Conservation (phyloP, 176 grass and related monocot species). For the Zoysia japonica region DNA sequence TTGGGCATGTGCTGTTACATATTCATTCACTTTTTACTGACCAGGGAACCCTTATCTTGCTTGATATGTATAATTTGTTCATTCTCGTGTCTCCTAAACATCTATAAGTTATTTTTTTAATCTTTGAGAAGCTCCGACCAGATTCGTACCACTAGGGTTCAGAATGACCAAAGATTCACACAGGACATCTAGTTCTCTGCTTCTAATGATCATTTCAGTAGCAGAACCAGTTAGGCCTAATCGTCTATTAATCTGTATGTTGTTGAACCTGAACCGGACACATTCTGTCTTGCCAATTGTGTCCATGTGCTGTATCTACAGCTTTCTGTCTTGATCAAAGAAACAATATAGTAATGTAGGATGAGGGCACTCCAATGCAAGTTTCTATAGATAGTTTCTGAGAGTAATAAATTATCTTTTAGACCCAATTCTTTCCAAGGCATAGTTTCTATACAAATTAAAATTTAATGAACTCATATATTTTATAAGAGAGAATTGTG, state of each 20-base stretch:
- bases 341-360: neutral
- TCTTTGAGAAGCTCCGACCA: neutral
- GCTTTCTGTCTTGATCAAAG: neutral
- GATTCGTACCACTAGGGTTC: neutral
- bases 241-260: neutral
- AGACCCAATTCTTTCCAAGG: too few species aligned
- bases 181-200: neutral
- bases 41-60: neutral
- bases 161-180: neutral
- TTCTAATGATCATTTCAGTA: neutral
- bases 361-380: too few species aligned
- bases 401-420: too few species aligned
- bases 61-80: constrained; percentile 15
- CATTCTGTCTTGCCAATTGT: neutral
- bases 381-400: too few species aligned
- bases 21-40: neutral
- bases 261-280: neutral
- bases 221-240: neutral
- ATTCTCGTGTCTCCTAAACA: constrained; percentile 5
- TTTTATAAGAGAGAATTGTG: too few species aligned
- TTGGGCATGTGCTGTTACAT: too few species aligned
- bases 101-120: neutral
- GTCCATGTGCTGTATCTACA: neutral
- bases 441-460: too few species aligned
- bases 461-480: too few species aligned